Conservation (phyloP, 257 asterid genomes). For the Solanum raphanifolium region DNA sequence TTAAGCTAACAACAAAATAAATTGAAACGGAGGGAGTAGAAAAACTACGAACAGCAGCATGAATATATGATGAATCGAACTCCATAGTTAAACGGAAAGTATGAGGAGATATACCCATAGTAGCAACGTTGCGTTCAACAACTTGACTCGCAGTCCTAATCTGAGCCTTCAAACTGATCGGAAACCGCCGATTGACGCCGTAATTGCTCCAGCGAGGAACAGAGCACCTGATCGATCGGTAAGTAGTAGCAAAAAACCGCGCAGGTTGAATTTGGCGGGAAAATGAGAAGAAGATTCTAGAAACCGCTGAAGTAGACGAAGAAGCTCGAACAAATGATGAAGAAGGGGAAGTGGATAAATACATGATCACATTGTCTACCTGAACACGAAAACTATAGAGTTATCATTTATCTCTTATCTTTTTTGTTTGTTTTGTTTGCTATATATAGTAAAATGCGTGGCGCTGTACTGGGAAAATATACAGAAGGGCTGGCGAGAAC, state of each 20-base stretch:
- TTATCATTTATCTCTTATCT: not conserved
- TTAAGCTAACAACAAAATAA: not conserved
- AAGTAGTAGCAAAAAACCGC: not conserved
- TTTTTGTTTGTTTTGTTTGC: not conserved
- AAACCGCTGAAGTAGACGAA: conserved; percentile 1
- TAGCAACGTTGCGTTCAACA: conserved; percentile 43
- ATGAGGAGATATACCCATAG: conserved; percentile 50
- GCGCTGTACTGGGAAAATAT: not conserved
- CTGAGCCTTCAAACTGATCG: conserved; percentile 47
- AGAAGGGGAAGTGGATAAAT: conserved; percentile 31
- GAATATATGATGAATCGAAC: not conserved
- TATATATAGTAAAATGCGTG: not conserved
- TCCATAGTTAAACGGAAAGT: not conserved
- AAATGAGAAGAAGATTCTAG: conserved; percentile 6
- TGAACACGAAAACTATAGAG: not conserved
- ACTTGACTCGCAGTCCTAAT: conserved; percentile 41
- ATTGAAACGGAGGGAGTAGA: not conserved
- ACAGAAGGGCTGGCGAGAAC: not conserved
- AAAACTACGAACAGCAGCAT: not conserved
- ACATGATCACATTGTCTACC: conserved; percentile 16
- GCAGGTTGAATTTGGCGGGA: conserved; percentile 4
- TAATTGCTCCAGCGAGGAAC: conserved; percentile 31
- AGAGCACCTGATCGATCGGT: conserved; percentile 25
- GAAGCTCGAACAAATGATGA: conserved; percentile 36
- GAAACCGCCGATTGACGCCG: conserved; percentile 40